Base-by-base conservation (phyloP, 1,284 basidiomycete species). In the Pseudozyma flocculosa region DNA sequence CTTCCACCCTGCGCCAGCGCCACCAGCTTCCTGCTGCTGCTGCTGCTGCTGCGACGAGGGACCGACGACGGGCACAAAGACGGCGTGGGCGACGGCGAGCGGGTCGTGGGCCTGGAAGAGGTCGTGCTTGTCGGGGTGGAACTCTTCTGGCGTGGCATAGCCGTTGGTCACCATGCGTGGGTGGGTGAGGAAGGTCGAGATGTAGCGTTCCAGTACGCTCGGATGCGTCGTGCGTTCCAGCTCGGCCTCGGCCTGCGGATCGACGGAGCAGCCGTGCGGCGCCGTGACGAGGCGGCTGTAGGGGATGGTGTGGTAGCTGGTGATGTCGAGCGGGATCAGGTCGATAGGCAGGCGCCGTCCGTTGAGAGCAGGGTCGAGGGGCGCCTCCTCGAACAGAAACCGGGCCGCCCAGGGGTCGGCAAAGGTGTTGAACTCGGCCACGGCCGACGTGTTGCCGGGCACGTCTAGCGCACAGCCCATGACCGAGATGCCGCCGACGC, bases 401-500 rank as follows among this genome's bases (percentile, higher is more conserved):
- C 54, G 54, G 10, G 88, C 89, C 1, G 92, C 90, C 71, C 83
- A 90, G 2, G 93, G 91, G 73, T 96, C 93, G 3, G 92, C 92
- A 65, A 88, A 95, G 74, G 89, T 92, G 80, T 96, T 96, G 84
- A 83, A 96, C 85, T 91, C 72, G 11, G 60, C 55, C 11, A 47
- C 48, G 2, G 73, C 66, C 15, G 83, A 86, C 0, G 88, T 90
- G 74, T 97, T 97, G 2, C 93, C 93, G 0, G 92, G 91, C 18
- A 90, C 89, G 65, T 96, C 92, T 26, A 97, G 79, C 1, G 90
- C 87, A n/a, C 92, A 93, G n/a, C 93, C 94, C 92, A 97, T 97
- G 75, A 87, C 87, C 18, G 93, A 81, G 23, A 97, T 82, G 14
- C 86, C 83, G 30, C 84, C 84, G 2, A 87, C 75, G 24, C 82